A percentile compares a stretch with the other conserved stretches of the same genome.
phyloP scores from a whole-genome alignment of 2,329 filamentous ascomycete genomes.

The Alternaria sp. region DNA sequence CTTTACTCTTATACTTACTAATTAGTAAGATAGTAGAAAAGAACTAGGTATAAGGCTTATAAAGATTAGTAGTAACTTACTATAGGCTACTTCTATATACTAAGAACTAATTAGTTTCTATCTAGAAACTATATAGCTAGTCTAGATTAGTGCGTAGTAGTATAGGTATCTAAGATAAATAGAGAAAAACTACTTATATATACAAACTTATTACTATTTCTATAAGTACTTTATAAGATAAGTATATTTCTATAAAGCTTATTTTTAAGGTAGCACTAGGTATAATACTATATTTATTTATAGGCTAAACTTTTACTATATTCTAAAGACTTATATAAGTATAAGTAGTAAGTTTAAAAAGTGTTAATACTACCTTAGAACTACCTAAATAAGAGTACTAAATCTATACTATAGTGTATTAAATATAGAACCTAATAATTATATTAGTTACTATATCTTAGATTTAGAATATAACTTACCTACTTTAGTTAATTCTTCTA shows the following conservation, averaged over 20 bases:
- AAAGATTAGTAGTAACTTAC: neutral
- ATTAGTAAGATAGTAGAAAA: constrained; percentile 16
- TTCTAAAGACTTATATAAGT: neutral
- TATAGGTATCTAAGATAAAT: constrained; percentile 3
- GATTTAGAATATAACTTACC: constrained; percentile 18
- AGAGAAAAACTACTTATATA: neutral
- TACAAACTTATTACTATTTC: neutral
- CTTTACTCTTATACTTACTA: constrained; percentile 5
- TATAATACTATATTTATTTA: constrained; percentile 6
- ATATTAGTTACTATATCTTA: constrained; percentile 8
- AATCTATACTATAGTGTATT: constrained; percentile 13
- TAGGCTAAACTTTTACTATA: neutral
- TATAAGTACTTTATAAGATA: constrained; percentile 6
- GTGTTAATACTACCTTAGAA: constrained; percentile 13
- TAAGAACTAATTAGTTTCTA: constrained; percentile 14
- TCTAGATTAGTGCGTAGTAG: neutral
- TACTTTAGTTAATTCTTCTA: constrained; percentile 4
- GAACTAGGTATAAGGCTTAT: constrained; percentile 5
- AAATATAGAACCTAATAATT: constrained; percentile 5
- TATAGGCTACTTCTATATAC: neutral
- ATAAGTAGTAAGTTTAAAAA: constrained; percentile 5
- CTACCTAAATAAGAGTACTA: constrained; percentile 4
- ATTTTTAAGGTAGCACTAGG: neutral
- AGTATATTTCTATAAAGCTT: constrained; percentile 2
- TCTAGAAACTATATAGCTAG: constrained; percentile 16